A percentile compares a stretch with the other conserved stretches of the same genome.
phyloP scores from a whole-genome alignment of 2,329 filamentous ascomycete species.

The Exophiala spinifera region DNA sequence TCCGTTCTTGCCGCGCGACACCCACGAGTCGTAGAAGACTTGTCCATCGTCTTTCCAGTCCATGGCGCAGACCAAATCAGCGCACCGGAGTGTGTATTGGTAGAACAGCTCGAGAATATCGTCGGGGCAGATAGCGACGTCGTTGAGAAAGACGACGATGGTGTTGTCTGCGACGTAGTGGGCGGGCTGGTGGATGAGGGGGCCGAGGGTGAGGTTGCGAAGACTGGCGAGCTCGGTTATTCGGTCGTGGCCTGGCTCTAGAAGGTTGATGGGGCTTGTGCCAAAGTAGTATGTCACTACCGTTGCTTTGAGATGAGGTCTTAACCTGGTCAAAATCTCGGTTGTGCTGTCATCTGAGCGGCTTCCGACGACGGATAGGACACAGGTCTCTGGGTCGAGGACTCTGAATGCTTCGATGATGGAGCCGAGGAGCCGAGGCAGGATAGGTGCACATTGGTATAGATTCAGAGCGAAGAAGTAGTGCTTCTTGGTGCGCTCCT shows the following conservation, averaged over 20 bases:
- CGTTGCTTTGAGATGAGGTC: slow-evolving; percentile 38
- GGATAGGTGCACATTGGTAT: slow-evolving; percentile 43
- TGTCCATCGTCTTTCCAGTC: slow-evolving; percentile 54
- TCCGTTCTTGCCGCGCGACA: slow-evolving; percentile 52
- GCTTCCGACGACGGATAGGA: slow-evolving; percentile 57
- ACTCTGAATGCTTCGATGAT: slow-evolving; percentile 51
- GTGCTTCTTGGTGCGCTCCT: slow-evolving; percentile 32
- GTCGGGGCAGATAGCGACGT: slow-evolving; percentile 52
- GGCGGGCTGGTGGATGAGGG: slow-evolving; percentile 36
- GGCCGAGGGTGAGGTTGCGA: slow-evolving; percentile 53
- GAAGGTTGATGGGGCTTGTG: slow-evolving; percentile 45
- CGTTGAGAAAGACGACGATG: slow-evolving; percentile 52
- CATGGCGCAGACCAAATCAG: slow-evolving; percentile 58
- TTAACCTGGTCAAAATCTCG: slow-evolving; percentile 48
- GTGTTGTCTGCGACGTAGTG: slow-evolving; percentile 39
- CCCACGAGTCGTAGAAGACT: slow-evolving; percentile 59
- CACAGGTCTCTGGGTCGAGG: slow-evolving; percentile 52
- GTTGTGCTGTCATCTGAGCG: slow-evolving; percentile 54
- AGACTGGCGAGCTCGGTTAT: slow-evolving; percentile 50
- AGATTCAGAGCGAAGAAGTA: slow-evolving; percentile 57
- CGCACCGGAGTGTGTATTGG: slow-evolving; percentile 46
- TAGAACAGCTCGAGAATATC: slow-evolving; percentile 57
- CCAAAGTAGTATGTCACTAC: slow-evolving; percentile 27
- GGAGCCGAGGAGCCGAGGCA: slow-evolving; percentile 53
- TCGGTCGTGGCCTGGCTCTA: slow-evolving; percentile 37